These are phyloP conservation scores for Raphanus raphanistrum DNA, from an alignment of 345 rosid species.

Conservation along the genomic window DNA sequence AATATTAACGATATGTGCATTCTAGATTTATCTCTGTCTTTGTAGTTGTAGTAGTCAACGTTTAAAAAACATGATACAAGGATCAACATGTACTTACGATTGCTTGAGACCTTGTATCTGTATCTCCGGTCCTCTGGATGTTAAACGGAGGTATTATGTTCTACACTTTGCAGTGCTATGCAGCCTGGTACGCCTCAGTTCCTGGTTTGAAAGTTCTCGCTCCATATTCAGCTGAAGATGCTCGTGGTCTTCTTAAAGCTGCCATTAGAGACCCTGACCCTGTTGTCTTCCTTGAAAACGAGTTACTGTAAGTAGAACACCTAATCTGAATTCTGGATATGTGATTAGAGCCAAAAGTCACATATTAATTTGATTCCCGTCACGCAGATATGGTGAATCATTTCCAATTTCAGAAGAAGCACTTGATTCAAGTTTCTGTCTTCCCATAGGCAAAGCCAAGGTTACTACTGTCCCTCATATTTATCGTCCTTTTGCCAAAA, in stretches of 20 bases:
- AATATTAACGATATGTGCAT: neutral
- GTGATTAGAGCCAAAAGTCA: neutral
- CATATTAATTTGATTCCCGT: constrained; percentile 4
- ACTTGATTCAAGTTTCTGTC: constrained; percentile 90
- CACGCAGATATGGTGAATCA: constrained; percentile 79
- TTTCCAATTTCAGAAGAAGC: constrained; percentile 88
- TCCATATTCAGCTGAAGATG: constrained; percentile 90
- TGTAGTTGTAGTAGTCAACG: neutral
- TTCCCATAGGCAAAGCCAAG: constrained; percentile 97
- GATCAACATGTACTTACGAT: neutral
- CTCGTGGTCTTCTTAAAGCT: constrained; percentile 88
- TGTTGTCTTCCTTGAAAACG: constrained; percentile 94
- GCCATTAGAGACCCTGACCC: constrained; percentile 98
- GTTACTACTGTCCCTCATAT: constrained; percentile 36
- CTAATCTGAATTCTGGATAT: neutral
- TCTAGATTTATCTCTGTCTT: neutral
- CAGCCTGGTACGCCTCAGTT: constrained; percentile 83
- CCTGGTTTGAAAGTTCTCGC: constrained; percentile 87
- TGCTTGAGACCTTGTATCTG: constrained; percentile 7
- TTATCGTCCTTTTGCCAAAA: neutral
- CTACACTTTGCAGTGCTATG: constrained; percentile 71
- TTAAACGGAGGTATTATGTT: neutral
- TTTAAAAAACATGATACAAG: neutral
- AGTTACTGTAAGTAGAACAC: constrained; percentile 65
- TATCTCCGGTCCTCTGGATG: neutral